A percentile compares a stretch with the other conserved stretches of the same genome.
These are phyloP conservation scores for Solanum pimpinellifolium DNA, from an alignment of 257 asterid species.

Conservation along the genomic window DNA sequence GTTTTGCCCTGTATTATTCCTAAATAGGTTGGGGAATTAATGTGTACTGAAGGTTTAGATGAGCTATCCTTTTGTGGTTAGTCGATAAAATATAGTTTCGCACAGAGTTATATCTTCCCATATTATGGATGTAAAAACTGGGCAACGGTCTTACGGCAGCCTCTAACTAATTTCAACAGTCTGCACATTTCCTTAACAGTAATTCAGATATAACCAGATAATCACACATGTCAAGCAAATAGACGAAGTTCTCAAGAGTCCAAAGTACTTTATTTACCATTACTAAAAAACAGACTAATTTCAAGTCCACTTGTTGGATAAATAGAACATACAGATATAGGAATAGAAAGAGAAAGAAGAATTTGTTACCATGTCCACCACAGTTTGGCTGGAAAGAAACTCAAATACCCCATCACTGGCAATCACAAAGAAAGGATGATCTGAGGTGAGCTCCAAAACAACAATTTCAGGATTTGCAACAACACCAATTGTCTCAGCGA, in stretches of 20 bases:
- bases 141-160: not conserved
- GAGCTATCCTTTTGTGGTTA: not conserved
- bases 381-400: slow-evolving; percentile 92
- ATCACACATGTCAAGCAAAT: not conserved
- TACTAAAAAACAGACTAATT: not conserved
- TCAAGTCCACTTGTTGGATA: not conserved
- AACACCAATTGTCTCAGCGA: slow-evolving; percentile 93
- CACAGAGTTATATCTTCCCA: not conserved
- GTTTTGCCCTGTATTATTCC: not conserved
- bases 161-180: not conserved
- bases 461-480: slow-evolving; percentile 85
- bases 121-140: not conserved
- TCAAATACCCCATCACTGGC: slow-evolving; percentile 98
- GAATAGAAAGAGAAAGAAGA: not conserved
- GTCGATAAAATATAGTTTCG: not conserved
- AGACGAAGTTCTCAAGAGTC: not conserved
- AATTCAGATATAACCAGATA: not conserved
- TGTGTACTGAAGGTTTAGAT: not conserved
- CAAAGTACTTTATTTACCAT: not conserved
- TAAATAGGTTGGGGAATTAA: not conserved
- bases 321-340: not conserved
- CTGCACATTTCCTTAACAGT: not conserved
- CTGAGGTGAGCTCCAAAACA: slow-evolving; percentile 67
- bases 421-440: slow-evolving; percentile 73
- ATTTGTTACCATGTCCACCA: slow-evolving; percentile 78